These are phyloP conservation scores for Calonectria naviculata DNA, from an alignment of 2,329 filamentous ascomycete genomes.

Conservation along the genomic window DNA sequence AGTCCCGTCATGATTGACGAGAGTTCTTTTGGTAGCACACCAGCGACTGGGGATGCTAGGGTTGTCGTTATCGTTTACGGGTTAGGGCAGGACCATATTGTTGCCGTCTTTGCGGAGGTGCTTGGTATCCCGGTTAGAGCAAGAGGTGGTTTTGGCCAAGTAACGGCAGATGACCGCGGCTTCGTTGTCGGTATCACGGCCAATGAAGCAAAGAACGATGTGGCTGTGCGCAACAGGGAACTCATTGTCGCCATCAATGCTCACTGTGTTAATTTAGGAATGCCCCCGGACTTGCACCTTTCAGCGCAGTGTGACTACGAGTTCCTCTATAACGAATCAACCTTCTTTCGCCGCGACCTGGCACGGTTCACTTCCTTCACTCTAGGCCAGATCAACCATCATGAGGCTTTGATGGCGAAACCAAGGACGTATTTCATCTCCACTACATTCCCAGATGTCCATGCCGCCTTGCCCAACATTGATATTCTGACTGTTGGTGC, in stretches of 20 bases:
- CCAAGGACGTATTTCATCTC: constrained; percentile 86
- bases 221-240: constrained; percentile 67
- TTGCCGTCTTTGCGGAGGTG: constrained; percentile 81
- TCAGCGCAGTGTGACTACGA: constrained; percentile 84
- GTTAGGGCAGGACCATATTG: constrained; percentile 77
- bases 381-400: constrained; percentile 81
- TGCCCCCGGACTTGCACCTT: constrained; percentile 73
- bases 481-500: constrained; percentile 89
- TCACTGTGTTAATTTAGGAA: constrained; percentile 78
- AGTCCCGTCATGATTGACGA: constrained; percentile 49
- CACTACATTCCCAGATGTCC: constrained; percentile 88
- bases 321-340: constrained; percentile 81
- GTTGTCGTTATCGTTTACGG: constrained; percentile 77
- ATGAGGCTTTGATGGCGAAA: constrained; percentile 82
- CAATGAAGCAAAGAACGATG: constrained; percentile 65
- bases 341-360: constrained; percentile 80
- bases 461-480: constrained; percentile 83
- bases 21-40: constrained; percentile 57
- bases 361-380: constrained; percentile 84
- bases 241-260: constrained; percentile 79
- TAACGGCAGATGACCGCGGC: constrained; percentile 66
- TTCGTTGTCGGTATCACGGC: constrained; percentile 76
- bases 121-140: constrained; percentile 78
- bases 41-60: constrained; percentile 65
- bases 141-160: constrained; percentile 64